Evolutionary conservation across 2,329 filamentous ascomycete species (phyloP), one percentile per base, ranked within the genome.

Genomic region (Chrysosporium keratinophilum): DNA sequence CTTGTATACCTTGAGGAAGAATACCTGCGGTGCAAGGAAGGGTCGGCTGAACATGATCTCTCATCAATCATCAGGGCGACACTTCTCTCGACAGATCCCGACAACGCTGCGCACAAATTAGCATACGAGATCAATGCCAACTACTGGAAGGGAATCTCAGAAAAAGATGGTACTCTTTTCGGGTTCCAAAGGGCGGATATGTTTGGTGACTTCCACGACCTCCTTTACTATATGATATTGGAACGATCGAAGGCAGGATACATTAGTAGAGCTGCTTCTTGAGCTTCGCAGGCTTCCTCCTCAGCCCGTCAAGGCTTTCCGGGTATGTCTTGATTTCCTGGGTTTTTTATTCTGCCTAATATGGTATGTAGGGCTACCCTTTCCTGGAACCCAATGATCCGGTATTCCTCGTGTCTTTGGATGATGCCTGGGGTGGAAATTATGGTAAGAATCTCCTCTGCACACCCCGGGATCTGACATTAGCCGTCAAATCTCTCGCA

Each of bases 191-290:
- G 34, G 3, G 33, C 23, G 20, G 42, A 34, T 15, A 20, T 41
- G 20, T 10, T 11, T 3, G 31, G 17, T 14, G 6, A 34, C n/a
- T 28, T 46, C 23, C 19, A 23, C 31, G 2, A 39, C 14, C 35
- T 50, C 20, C 17, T 55, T 15, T 17, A 44, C 20, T 17, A 41
- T 37, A 47, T 55, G 2, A 45, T 55, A 7, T 5, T 55, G 39
- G 31, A 28, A 55, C 37, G 53, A 55, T 51, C 19, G 39, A 15
- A 50, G 39, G 23, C 53, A 55, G 17, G 48, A 55, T 39, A 37
- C 15, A 1, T 15, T 55, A 1, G 42, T 50, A 3, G 37, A 52
- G 31, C 1, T 51, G 10, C 28, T 55, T 40, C 5, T 55, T 5
- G 53, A 55, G 20, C 41, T 55, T 15, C 33, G 31, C 34, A 55